A percentile compares a stretch with the other conserved stretches of the same genome.
Conservation (phyloP, 805 yeast genomes). For the Suhomyces sp. region DNA sequence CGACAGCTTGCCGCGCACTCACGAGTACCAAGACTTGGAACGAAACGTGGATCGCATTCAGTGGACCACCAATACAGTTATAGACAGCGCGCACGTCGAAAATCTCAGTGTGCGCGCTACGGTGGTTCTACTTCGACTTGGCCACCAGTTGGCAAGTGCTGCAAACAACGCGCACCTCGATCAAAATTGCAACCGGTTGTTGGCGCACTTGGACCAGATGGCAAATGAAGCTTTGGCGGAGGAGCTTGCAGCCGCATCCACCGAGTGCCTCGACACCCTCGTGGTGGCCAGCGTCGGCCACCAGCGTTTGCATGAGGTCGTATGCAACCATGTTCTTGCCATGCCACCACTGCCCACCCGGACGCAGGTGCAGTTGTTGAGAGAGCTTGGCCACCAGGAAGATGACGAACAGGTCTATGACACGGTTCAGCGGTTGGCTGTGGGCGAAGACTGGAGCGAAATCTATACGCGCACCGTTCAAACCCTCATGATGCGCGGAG, state of each 20-base stretch:
- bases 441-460: slow-evolving; percentile 10
- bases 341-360: neutral
- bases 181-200: neutral
- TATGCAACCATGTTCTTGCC: neutral
- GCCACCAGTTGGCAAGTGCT: slow-evolving; percentile 21
- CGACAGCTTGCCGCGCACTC: slow-evolving; percentile 28
- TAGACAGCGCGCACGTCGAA: neutral
- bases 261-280: slow-evolving; percentile 3
- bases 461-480: slow-evolving; percentile 17
- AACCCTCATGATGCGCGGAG: slow-evolving; percentile 11
- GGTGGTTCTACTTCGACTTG: slow-evolving; percentile 19
- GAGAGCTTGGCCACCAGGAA: neutral
- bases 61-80: slow-evolving; percentile 2
- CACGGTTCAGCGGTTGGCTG: neutral
- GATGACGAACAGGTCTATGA: neutral
- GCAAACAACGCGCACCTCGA: slow-evolving; percentile 2
- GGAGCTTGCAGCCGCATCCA: neutral
- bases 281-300: neutral
- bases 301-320: neutral
- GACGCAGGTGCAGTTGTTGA: neutral
- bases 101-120: slow-evolving; percentile 3
- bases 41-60: slow-evolving; percentile 24
- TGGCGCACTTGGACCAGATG: neutral
- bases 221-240: neutral
- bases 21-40: slow-evolving; percentile 33